These are phyloP conservation scores for Magnaporthiopsis incrustans DNA, from an alignment of 2,329 filamentous ascomycete species.

Conservation along the genomic window DNA sequence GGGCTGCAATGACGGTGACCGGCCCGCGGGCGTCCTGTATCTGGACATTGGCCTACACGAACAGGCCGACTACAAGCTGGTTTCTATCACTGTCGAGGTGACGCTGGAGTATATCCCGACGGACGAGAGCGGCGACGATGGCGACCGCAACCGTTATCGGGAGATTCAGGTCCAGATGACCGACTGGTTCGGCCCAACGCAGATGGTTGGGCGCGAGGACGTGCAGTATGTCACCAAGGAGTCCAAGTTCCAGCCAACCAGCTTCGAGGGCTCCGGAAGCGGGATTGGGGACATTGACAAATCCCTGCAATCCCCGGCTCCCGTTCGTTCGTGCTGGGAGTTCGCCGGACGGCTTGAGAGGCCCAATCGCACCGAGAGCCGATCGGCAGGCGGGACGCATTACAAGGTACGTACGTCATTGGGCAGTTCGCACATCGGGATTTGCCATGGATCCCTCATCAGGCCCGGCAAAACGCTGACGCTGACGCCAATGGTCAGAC, in stretches of 20 bases:
- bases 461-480: background rate
- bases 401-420: slow-evolving; percentile 8
- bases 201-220: slow-evolving; percentile 1
- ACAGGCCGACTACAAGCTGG: background rate
- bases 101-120: background rate
- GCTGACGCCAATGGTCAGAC: background rate
- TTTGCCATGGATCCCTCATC: background rate
- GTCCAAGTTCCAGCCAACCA: background rate
- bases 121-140: background rate
- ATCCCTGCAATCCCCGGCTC: background rate
- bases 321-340: background rate
- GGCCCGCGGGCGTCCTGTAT: slow-evolving; percentile 8
- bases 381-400: background rate
- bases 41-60: slow-evolving; percentile 8
- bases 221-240: background rate
- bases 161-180: slow-evolving; percentile 2
- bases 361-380: background rate
- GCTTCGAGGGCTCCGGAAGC: background rate
- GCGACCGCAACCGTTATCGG: background rate
- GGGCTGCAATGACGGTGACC: slow-evolving; percentile 2
- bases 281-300: background rate
- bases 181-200: slow-evolving; percentile 1
- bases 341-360: background rate
- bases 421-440: background rate
- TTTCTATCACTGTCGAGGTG: slow-evolving; percentile 1